A percentile compares a stretch with the other conserved stretches of the same genome.
Evolutionary conservation across 192 early-diverging fungal genomes (phyloP).

Genomic region (Entophlyctis luteolus): DNA sequence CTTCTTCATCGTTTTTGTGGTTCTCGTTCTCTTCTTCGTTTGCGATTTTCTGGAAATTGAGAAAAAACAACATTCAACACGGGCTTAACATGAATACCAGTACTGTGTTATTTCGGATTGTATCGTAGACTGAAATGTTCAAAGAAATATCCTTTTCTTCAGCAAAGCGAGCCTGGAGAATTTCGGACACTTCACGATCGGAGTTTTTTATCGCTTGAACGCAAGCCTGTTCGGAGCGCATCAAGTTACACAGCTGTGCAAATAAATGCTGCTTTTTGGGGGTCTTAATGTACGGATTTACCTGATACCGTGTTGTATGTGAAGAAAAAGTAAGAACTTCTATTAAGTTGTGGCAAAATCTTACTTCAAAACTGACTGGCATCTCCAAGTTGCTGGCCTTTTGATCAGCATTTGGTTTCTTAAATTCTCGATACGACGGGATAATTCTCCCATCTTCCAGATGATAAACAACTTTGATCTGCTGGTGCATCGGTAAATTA

Average conservation of each 20-base stretch:
- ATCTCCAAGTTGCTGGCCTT: slow-evolving; percentile 45
- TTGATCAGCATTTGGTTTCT: slow-evolving; percentile 53
- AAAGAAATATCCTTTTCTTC: slow-evolving; percentile 53
- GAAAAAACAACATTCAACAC: not conserved
- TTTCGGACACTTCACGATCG: slow-evolving; percentile 49
- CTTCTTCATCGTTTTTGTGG: slow-evolving; percentile 54
- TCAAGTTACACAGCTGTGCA: slow-evolving; percentile 43
- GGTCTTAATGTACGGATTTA: slow-evolving; percentile 49
- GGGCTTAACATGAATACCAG: not conserved
- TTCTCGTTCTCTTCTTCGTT: slow-evolving; percentile 48
- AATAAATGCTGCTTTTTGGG: slow-evolving; percentile 55
- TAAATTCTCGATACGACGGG: slow-evolving; percentile 49
- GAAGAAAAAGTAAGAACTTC: not conserved
- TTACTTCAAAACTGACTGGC: slow-evolving; percentile 32
- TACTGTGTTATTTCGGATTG: slow-evolving; percentile 54
- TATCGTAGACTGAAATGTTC: slow-evolving; percentile 52
- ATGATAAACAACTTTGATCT: slow-evolving; percentile 55
- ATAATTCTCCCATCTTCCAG: slow-evolving; percentile 48
- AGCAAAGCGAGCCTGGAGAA: slow-evolving; percentile 35
- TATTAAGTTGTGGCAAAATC: not conserved
- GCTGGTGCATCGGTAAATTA: not conserved
- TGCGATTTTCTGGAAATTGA: slow-evolving; percentile 33
- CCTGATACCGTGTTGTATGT: slow-evolving; percentile 19
- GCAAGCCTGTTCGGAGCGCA: slow-evolving; percentile 44
- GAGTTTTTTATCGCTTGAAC: slow-evolving; percentile 46